phyloP scores from a whole-genome alignment of 768 basidiomycete genomes.

The Psilocybe tampanensis region DNA sequence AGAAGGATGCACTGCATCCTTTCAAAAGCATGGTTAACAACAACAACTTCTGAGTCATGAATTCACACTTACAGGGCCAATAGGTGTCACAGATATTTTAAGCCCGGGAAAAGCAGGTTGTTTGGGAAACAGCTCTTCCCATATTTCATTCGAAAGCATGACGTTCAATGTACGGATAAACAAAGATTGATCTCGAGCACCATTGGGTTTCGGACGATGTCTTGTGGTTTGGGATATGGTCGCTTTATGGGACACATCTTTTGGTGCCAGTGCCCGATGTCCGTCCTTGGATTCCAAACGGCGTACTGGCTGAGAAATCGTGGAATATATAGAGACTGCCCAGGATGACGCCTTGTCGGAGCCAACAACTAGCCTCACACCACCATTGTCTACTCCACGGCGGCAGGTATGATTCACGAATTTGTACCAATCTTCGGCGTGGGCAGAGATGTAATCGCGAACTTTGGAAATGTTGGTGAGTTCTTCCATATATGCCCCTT shows the following conservation, averaged over 20 bases:
- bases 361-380: constrained; percentile 19
- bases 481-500: constrained; percentile 19
- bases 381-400: constrained; percentile 16
- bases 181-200: constrained; percentile 12
- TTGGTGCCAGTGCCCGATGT: too few relatives aligned
- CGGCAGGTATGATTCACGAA: constrained; percentile 12
- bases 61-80: neutral
- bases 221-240: too few relatives aligned
- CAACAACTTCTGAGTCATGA: too few relatives aligned
- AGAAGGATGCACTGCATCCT: neutral
- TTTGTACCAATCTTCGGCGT: constrained; percentile 18
- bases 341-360: constrained; percentile 17
- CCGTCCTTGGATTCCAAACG: neutral
- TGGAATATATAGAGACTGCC: constrained; percentile 15
- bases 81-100: neutral
- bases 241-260: neutral
- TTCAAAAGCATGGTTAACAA: too few relatives aligned
- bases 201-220: too few relatives aligned
- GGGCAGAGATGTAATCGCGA: constrained; percentile 3
- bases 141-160: neutral
- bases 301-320: neutral
- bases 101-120: neutral
- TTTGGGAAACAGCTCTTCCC: neutral
- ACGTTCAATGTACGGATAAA: constrained; percentile 12
- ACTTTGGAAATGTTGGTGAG: constrained; percentile 2